Base-by-base conservation (phyloP, 331 rosid genomes). In the Quercus phellos region DNA sequence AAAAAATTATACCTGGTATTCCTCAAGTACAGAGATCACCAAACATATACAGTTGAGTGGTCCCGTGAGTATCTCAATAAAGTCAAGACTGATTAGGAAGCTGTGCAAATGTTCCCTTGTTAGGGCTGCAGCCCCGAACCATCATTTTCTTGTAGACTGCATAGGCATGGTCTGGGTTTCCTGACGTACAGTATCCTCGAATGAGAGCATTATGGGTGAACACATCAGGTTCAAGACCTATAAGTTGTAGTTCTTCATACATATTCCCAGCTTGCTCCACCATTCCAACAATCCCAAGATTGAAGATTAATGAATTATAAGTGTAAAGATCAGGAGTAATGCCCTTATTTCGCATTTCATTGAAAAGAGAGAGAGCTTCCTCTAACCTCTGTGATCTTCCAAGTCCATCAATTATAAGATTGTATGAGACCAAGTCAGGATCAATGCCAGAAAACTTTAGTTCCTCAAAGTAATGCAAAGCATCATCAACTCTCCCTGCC, bases 141-240 rank as follows among this genome's bases (percentile, higher is more conserved):
- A 94, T 87, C 99, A 94, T 94, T 83, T 89, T 92, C 90, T 86
- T 81, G 88, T 86, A 92, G 74, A 92, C 81, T 38, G 93, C 84
- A 74, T 88, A 92, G 17, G 99, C 99, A 54, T 79, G 85, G 51
- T 94, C 96, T 77, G 86, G 82, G 68, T 88, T 81, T 46, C 90
- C 99, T 0, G 97, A 89, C 75, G 78, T 43, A 79, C 97, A 78
- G 66, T 94, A 88, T 58, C 90, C 96, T 61, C 97, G 88, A 80
- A 94, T 94, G 74, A 94, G 99, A 67, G 98, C 99, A 80, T 94
- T 94, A 80, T 90, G 91, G 21, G 98, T 94, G 88, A 90, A 92
- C 82, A 92, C 98, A 61, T 93, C 88, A 8, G 98, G 99, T 81
- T 94, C 93, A 68, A 94, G 85, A 54, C 99, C 98, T 77, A 63